These are phyloP conservation scores for Apiospora malaysiana DNA, from an alignment of 2,329 filamentous ascomycete genomes.

Conservation along the genomic window DNA sequence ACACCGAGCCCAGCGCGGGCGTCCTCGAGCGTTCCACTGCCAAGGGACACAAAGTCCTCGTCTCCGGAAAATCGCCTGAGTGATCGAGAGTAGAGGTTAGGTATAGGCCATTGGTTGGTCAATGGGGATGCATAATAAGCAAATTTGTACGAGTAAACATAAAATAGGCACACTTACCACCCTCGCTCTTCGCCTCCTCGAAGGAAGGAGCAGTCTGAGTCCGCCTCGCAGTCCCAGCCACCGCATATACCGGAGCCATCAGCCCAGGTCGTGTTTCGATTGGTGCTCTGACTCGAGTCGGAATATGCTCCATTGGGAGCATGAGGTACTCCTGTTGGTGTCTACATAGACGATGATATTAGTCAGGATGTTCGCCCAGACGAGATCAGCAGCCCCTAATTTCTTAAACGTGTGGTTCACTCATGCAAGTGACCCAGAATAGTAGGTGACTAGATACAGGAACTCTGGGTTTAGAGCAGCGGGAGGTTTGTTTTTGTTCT, in stretches of 20 bases:
- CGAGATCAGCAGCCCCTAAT: background rate
- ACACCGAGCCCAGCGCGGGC: conserved; percentile 39
- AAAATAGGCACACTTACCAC: conserved; percentile 66
- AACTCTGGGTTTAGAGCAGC: background rate
- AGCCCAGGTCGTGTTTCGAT: conserved; percentile 46
- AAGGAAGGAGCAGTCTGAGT: conserved; percentile 87
- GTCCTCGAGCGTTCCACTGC: conserved; percentile 32
- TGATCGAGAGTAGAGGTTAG: background rate
- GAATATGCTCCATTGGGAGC: background rate
- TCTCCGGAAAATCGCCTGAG: conserved; percentile 48
- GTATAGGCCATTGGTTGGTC: conserved; percentile 26
- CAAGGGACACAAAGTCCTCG: conserved; percentile 43
- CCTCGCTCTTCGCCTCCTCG: conserved; percentile 82
- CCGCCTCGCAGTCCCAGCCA: conserved; percentile 79
- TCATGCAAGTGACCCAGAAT: background rate
- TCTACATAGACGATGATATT: background rate
- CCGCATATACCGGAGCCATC: conserved; percentile 69
- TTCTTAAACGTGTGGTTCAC: background rate
- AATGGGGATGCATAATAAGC: conserved; percentile 21
- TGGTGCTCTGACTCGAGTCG: background rate
- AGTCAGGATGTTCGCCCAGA: background rate
- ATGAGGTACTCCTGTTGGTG: background rate
- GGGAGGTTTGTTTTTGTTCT: background rate
- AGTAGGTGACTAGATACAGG: background rate
- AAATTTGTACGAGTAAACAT: conserved; percentile 12